Base-by-base conservation (phyloP, 2,329 filamentous ascomycete genomes). In the Aspergillus fumigatiaffinis region DNA sequence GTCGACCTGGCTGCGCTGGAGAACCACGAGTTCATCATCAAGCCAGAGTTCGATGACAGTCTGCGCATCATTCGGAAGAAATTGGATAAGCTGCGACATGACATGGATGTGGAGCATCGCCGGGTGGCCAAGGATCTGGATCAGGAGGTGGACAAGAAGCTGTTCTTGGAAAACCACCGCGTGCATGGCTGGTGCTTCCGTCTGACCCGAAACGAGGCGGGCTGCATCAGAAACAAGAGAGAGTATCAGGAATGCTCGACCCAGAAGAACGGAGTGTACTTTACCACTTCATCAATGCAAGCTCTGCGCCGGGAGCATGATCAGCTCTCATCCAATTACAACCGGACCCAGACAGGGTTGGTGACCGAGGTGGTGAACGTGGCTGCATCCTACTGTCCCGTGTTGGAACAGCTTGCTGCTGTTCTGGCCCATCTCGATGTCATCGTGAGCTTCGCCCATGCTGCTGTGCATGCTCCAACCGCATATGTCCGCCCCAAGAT, bases 191-290 rank as follows among this genome's bases (percentile, higher is more conserved):
- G 93, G 86, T 97, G 94, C 74, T 92, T 99, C 84, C 86, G 94
- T 55, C 80, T 99, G 21, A 99, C 94, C 3, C 84, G 94, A 57
- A 93, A 80, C 57, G 94, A 99, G 77, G 91, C 94, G 1, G 88
- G 89, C 17, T 95, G 91, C 67, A 99, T 99, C 66, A 88, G 94
- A 60, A 95, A 95, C 75, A 96, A 94, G 71, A 87, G 86, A 58
- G 82, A 87, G 51, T 99, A 97, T 68, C 89, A 93, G 68, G 94
- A 99, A 74, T 96, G 92, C 73, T 96, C 92, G 0, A 99, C 95
- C 0, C 94, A 97, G 76, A 99, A 99, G 82, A 99, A 97, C 72
- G 94, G 94, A 47, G 94, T 97, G 55, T 99, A 94, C 78, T 99
- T 99, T 75, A 97, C 94, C 1, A 99, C 94, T 3, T 87, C 86